These are phyloP conservation scores for Hygrocybe coccinea DNA, from an alignment of 768 basidiomycete species.

Conservation along the genomic window DNA sequence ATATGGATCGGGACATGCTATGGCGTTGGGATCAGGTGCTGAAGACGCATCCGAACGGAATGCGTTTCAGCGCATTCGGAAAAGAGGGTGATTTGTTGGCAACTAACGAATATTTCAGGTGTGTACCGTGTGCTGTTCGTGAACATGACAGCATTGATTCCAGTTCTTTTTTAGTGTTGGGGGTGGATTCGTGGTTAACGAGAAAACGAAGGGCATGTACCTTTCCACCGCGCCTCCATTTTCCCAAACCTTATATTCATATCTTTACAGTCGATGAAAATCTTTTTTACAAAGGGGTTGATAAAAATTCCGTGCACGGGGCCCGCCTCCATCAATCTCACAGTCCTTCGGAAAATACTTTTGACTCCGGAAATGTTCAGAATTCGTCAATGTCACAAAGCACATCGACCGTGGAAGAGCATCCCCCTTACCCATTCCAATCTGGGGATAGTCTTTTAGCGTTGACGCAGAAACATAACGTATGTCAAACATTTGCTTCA, in stretches of 20 bases:
- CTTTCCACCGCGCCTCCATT: background rate
- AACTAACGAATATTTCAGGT: constrained; percentile 89
- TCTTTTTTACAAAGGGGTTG: constrained; percentile 87
- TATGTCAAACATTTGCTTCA: constrained; percentile 33
- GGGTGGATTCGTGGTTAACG: constrained; percentile 93
- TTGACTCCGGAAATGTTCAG: constrained; percentile 8
- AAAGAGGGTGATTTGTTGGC: constrained; percentile 81
- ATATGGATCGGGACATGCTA: constrained; percentile 88
- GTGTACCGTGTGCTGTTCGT: constrained; percentile 18
- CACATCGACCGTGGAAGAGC: constrained; percentile 21
- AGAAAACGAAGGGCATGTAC: constrained; percentile 77
- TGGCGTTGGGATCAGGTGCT: constrained; percentile 90
- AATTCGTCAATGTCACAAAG: background rate
- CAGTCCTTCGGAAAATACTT: constrained; percentile 36
- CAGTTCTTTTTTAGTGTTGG: constrained; percentile 53
- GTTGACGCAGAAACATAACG: constrained; percentile 76
- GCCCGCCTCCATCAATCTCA: constrained; percentile 70
- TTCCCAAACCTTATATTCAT: constrained; percentile 4
- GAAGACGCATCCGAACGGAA: constrained; percentile 87
- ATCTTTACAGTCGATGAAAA: constrained; percentile 74
- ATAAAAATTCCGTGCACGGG: constrained; percentile 74
- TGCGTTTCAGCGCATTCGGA: constrained; percentile 85
- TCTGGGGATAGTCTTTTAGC: constrained; percentile 72
- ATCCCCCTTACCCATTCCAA: constrained; percentile 80
- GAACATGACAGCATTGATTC: background rate